phyloP scores from a whole-genome alignment of 2,329 filamentous ascomycete genomes.

The Ceratocystis colombiana region DNA sequence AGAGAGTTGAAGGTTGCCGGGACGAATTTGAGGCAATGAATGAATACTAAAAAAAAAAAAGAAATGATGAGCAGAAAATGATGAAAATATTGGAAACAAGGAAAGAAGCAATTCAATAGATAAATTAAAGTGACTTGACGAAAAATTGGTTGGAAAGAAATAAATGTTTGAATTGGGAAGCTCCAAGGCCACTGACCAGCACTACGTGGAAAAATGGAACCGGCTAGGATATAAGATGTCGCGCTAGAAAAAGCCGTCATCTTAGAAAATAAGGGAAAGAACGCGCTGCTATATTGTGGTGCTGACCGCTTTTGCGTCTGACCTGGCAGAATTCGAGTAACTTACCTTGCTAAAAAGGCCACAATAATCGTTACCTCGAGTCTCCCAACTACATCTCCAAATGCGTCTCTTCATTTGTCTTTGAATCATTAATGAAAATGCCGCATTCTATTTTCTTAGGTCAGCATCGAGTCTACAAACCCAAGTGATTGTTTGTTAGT shows the following conservation, averaged over 20 bases:
- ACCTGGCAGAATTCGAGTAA: not conserved
- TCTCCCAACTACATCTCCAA: no score
- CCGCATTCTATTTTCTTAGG: no score
- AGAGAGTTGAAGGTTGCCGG: not conserved
- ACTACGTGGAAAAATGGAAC: slow-evolving; percentile 2
- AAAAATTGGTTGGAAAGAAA: slow-evolving; percentile 9
- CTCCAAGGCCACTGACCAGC: not conserved
- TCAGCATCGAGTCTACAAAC: no score
- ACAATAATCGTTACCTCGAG: no score
- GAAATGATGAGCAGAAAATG: slow-evolving; percentile 9
- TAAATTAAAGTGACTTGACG: not conserved
- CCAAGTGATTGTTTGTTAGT: no score
- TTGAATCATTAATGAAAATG: no score
- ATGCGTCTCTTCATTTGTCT: no score
- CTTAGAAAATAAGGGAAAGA: not conserved
- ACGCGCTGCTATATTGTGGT: slow-evolving; percentile 15
- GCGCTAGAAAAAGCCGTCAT: not conserved
- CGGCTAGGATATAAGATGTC: not conserved
- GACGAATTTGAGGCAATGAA: slow-evolving; percentile 10
- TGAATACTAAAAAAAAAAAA: slow-evolving; percentile 13
- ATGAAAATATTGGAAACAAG: not conserved
- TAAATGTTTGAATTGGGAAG: slow-evolving; percentile 15
- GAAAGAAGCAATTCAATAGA: not conserved
- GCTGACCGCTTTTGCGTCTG: slow-evolving; percentile 5
- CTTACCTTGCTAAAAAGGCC: not conserved